Percentiles rank a stretch among this genome's conserved stretches.
These are phyloP conservation scores for Moniliella sp. DNA, from an alignment of 1,284 basidiomycete species.

Conservation along the genomic window DNA sequence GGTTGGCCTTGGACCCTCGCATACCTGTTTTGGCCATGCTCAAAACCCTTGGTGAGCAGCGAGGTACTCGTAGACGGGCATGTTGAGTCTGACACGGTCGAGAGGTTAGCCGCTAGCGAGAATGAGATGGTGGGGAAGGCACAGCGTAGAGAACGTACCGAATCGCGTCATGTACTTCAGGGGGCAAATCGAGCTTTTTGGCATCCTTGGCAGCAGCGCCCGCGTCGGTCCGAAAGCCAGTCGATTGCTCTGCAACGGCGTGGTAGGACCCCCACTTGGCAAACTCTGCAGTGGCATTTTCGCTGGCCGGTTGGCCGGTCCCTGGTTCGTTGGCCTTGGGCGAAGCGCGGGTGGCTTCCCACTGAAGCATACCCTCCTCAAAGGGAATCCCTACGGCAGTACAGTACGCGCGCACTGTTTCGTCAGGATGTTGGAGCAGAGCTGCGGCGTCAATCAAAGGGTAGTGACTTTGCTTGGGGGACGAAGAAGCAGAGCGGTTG, in stretches of 20 bases:
- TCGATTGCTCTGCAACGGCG: conserved; percentile 19
- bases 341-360: conserved; percentile 7
- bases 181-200: too few species aligned
- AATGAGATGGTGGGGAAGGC: too few species aligned
- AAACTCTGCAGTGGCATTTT: conserved; percentile 11
- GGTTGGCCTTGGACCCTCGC: too few species aligned
- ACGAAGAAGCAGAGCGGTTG: conserved; percentile 8
- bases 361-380: conserved; percentile 15
- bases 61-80: too few species aligned
- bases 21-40: too few species aligned
- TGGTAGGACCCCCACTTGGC: conserved; percentile 27
- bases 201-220: too few species aligned
- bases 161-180: too few species aligned
- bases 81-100: too few species aligned
- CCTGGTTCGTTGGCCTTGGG: not conserved
- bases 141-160: too few species aligned
- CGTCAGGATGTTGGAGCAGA: conserved; percentile 15
- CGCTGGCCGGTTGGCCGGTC: conserved; percentile 9
- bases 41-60: too few species aligned
- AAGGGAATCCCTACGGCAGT: conserved; percentile 21
- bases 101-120: too few species aligned
- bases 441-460: conserved; percentile 19
- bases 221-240: conserved; percentile 18
- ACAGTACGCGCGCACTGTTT: conserved; percentile 17
- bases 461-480: not conserved